These are phyloP conservation scores for Taphrina pruni DNA, from an alignment of 1,139 yeast species.

Conservation along the genomic window DNA sequence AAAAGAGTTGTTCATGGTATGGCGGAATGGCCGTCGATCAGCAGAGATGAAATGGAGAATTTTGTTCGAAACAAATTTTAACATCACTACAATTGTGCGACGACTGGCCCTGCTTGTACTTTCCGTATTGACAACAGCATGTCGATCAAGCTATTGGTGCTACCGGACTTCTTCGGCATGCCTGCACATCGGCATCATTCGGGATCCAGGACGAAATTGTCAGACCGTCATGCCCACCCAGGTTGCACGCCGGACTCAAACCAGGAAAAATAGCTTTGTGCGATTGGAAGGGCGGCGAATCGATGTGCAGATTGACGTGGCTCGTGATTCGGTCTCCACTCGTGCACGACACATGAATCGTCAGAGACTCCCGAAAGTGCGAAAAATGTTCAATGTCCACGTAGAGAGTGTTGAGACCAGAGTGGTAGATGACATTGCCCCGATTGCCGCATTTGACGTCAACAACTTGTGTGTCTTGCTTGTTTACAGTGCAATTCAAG, in stretches of 20 bases:
- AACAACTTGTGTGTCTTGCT: not conserved
- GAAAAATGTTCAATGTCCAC: not conserved
- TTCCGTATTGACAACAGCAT: no score
- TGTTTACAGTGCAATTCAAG: not conserved
- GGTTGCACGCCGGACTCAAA: not conserved
- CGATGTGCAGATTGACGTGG: no score
- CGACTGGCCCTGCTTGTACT: no score
- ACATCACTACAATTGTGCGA: no score
- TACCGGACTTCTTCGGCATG: not conserved
- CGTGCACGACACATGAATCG: not conserved
- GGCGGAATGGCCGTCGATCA: no score
- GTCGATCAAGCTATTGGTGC: no score
- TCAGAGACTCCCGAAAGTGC: not conserved
- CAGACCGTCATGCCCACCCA: not conserved
- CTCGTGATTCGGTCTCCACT: no score
- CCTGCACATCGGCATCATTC: not conserved
- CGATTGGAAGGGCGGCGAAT: no score
- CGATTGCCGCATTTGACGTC: not conserved
- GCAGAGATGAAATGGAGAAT: no score
- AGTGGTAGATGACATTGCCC: not conserved
- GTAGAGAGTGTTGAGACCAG: not conserved
- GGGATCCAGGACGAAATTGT: not conserved
- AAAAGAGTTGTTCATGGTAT: no score
- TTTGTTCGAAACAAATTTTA: no score
- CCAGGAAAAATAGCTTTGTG: not conserved